Evolutionary conservation across 192 early-diverging fungal species (phyloP), one percentile per base, ranked within the genome.

Genomic region (Podila epicladia): DNA sequence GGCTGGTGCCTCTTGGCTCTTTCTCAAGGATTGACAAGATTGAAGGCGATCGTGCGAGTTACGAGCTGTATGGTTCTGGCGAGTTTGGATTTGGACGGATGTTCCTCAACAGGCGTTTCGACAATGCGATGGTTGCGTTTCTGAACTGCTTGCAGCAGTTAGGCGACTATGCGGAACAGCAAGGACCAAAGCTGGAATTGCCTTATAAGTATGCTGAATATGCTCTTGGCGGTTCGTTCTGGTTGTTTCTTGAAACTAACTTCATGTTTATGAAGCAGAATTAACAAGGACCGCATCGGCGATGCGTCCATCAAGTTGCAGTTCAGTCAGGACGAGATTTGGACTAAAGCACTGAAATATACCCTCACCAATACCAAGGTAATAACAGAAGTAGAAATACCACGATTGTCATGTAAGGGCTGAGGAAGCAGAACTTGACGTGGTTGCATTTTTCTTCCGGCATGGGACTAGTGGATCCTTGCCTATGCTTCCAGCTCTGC

Each of bases 261-360:
- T 67, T 45, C 3, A 15, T 13, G 2, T 45, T 45, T 22, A 24
- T 26, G 22, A 55, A 55, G 41, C 67, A 92, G 91, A 51, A 96
- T 97, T 49, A 90, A 89, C 64, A 95, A 96, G 79, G 97, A 99
- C 71, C 92, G 90, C 61, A 93, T 98, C 35, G 95, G 95, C 7
- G 92, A 95, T 37, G 82, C 89, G 4, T 94, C 94, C 4, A 96
- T 98, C 68, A 79, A 86, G 63, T 82, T 95, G 20, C 95, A 97
- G 82, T 95, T 97, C 82, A 94, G 92, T 38, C 92, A 95, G 68
- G 96, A 96, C 62, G 97, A 99, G 59, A 73, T 86, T 35, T 99
- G 97, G 97, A 97, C 97, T 17, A 88, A 87, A 60, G 97, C 96
- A 13, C 87, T 97, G 17, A 95, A 93, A 73, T 96, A 94, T 83